Percentiles rank a stretch among this genome's conserved stretches.
Conservation (phyloP, 164 flowering plant species). For the Cinnamomum chago region DNA sequence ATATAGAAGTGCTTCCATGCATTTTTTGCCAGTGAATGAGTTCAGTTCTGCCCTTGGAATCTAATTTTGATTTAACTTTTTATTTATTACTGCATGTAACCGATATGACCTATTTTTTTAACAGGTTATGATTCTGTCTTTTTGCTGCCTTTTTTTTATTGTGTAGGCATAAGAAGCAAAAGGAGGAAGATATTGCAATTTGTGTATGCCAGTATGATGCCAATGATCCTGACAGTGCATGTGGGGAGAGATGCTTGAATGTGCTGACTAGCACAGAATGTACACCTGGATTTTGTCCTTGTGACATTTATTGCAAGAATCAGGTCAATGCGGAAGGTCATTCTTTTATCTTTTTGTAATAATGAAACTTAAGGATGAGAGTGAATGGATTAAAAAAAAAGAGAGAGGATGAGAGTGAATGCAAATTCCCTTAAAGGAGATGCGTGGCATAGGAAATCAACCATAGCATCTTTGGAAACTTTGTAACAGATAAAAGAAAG, state of each 20-base stretch:
- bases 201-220: constrained; percentile 64
- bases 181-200: constrained; percentile 78
- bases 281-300: constrained; percentile 81
- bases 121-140: neutral
- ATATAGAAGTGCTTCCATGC: neutral
- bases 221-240: constrained; percentile 62
- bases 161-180: constrained; percentile 69
- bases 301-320: constrained; percentile 68
- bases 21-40: neutral
- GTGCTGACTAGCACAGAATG: constrained; percentile 88
- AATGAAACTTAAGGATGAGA: neutral
- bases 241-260: constrained; percentile 89
- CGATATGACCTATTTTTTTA: neutral
- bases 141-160: constrained; percentile 1
- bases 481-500: too few relatives aligned
- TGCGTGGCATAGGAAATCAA: neutral
- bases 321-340: constrained; percentile 45
- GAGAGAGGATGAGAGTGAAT: neutral
- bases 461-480: neutral
- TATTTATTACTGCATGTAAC: neutral
- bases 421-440: neutral
- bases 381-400: neutral
- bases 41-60: neutral
- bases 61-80: too few relatives aligned
- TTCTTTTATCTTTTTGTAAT: constrained; percentile 3